A percentile compares a stretch with the other conserved stretches of the same genome.
phyloP scores from a whole-genome alignment of 2,329 filamentous ascomycete genomes.

The Arthrocladium fulminans region DNA sequence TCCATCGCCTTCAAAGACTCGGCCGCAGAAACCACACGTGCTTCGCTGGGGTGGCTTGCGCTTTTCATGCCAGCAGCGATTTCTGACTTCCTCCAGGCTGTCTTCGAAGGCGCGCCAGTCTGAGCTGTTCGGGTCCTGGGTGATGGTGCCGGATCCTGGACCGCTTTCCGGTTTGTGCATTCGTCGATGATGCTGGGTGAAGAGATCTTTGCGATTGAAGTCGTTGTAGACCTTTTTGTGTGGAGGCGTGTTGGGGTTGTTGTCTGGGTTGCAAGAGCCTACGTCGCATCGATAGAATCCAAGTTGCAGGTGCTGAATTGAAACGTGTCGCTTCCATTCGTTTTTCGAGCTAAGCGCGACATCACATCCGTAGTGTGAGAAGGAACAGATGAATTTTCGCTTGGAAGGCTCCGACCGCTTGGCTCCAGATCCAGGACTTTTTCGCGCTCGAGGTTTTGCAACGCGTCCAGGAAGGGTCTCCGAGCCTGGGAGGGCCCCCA shows the following conservation, averaged over 20 bases:
- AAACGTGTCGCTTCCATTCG: conserved; percentile 89
- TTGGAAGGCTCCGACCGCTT: conserved; percentile 24
- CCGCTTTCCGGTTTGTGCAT: conserved; percentile 56
- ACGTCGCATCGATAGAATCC: conserved; percentile 69
- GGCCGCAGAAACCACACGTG: conserved; percentile 53
- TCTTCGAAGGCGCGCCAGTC: conserved; percentile 37
- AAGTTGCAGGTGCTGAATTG: conserved; percentile 68
- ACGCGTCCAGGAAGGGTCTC: conserved; percentile 21
- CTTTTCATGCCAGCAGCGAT: conserved; percentile 50
- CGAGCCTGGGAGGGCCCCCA: conserved; percentile 20
- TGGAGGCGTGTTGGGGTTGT: conserved; percentile 18
- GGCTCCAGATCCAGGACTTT: conserved; percentile 22
- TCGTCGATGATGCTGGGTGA: conserved; percentile 75
- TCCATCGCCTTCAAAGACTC: conserved; percentile 52
- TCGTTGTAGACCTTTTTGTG: conserved; percentile 41
- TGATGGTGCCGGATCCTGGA: conserved; percentile 14
- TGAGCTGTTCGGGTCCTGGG: conserved; percentile 19
- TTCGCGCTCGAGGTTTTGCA: conserved; percentile 23
- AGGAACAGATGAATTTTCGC: conserved; percentile 63
- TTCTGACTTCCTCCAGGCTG: conserved; percentile 49
- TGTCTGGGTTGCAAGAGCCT: conserved; percentile 42
- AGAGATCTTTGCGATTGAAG: conserved; percentile 90
- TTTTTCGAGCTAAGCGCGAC: conserved; percentile 74
- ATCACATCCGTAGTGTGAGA: conserved; percentile 66
- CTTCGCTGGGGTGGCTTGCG: conserved; percentile 56